Evolutionary conservation across 2,329 filamentous ascomycete genomes (phyloP).

Genomic region (Cladophialophora yegresii): DNA sequence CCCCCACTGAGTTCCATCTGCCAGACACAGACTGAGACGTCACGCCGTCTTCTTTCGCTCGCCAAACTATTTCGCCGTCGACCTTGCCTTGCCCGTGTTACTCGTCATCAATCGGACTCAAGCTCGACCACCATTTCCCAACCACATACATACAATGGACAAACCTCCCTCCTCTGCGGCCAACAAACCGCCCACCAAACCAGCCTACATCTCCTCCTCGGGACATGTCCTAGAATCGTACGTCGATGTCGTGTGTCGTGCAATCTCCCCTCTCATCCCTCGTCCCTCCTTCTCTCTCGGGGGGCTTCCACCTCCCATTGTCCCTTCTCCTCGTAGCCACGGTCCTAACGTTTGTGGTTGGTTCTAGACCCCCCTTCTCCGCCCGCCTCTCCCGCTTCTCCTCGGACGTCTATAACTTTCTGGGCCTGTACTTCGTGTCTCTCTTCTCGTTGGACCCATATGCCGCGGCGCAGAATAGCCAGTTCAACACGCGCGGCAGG

Average conservation of each 20-base stretch:
- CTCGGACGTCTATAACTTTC: conserved; percentile 49
- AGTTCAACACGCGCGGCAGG: conserved; percentile 48
- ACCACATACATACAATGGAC: conserved; percentile 5
- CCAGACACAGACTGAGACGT: too few species aligned
- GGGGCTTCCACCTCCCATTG: too few species aligned
- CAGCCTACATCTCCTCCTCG: conserved; percentile 32
- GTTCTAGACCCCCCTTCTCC: conserved; percentile 47
- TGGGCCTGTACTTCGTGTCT: conserved; percentile 53
- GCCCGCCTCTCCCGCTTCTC: conserved; percentile 48
- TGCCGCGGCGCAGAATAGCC: conserved; percentile 48
- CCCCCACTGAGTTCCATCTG: too few species aligned
- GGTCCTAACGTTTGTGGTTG: neutral
- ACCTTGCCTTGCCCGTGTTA: too few species aligned
- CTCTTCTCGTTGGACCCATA: conserved; percentile 53
- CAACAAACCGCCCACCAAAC: conserved; percentile 16
- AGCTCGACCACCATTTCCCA: neutral
- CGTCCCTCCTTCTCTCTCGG: too few species aligned
- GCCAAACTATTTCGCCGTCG: neutral
- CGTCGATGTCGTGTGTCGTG: neutral
- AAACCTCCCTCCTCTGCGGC: conserved; percentile 4
- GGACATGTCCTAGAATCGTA: conserved; percentile 34
- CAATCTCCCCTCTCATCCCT: too few species aligned
- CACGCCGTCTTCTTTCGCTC: too few species aligned
- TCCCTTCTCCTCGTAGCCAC: too few species aligned
- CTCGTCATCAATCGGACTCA: neutral